Percentiles rank a stretch among this genome's conserved stretches.
phyloP scores from a whole-genome alignment of 768 basidiomycete genomes.

The Boletus tomentosulus region DNA sequence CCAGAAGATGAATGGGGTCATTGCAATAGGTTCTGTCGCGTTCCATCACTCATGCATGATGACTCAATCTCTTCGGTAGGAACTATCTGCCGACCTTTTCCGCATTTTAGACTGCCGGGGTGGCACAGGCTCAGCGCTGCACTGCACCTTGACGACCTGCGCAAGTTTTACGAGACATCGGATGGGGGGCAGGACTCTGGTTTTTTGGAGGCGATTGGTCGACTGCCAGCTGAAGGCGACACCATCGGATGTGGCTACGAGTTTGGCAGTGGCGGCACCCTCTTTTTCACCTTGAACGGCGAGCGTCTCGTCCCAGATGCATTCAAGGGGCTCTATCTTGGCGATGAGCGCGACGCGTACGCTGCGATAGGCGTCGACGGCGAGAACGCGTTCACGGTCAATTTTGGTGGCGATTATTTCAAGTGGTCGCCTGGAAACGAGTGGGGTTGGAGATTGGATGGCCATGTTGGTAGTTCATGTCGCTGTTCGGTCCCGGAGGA shows the following conservation, averaged over 20 bases:
- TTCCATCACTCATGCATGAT: neutral
- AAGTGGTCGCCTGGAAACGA: conserved; percentile 63
- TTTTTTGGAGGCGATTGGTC: conserved; percentile 24
- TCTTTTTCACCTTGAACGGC: conserved; percentile 70
- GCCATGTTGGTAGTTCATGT: conserved; percentile 49
- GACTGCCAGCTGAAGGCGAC: conserved; percentile 42
- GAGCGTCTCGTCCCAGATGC: conserved; percentile 45
- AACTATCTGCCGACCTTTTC: conserved; percentile 62
- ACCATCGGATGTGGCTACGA: conserved; percentile 63
- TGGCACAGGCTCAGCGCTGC: conserved; percentile 68
- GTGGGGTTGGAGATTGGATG: conserved; percentile 62
- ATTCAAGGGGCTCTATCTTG: conserved; percentile 39
- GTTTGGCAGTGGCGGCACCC: conserved; percentile 39
- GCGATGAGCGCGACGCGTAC: conserved; percentile 47
- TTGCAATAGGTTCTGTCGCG: conserved; percentile 48
- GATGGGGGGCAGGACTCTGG: conserved; percentile 52
- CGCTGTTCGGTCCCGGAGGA: neutral
- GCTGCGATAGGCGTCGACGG: conserved; percentile 61
- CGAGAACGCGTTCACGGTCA: conserved; percentile 48
- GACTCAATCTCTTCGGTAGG: conserved; percentile 34
- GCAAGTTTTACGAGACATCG: conserved; percentile 69
- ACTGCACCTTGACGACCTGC: conserved; percentile 65
- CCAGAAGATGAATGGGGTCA: conserved; percentile 49
- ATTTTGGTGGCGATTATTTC: conserved; percentile 61
- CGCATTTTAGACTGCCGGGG: conserved; percentile 61